phyloP scores from a whole-genome alignment of 1,139 yeast genomes.

The Yamadazyma trypodendri region DNA sequence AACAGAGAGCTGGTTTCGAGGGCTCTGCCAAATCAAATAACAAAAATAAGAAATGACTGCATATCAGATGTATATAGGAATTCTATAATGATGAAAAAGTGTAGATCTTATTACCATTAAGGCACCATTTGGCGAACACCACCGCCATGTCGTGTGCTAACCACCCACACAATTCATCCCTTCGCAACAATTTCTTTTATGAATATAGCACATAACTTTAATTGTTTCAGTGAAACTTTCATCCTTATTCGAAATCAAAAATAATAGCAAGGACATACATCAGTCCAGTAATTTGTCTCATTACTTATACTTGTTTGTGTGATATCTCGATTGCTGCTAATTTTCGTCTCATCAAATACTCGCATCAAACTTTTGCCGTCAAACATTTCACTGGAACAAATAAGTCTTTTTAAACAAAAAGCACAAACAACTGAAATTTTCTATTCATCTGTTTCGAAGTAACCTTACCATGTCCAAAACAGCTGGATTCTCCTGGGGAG shows the following conservation, averaged over 20 bases:
- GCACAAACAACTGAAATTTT: too few relatives aligned
- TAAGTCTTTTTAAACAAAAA: too few relatives aligned
- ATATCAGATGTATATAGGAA: conserved; percentile 4
- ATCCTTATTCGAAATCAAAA: neutral
- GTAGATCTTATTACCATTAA: too few relatives aligned
- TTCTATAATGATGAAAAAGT: neutral
- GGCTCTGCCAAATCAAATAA: conserved; percentile 46
- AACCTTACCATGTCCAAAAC: conserved; percentile 11
- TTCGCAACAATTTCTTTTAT: conserved; percentile 1
- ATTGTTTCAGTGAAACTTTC: neutral
- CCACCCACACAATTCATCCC: conserved; percentile 1
- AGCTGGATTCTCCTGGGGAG: conserved; percentile 38
- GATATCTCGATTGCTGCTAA: too few relatives aligned
- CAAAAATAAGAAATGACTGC: conserved; percentile 16
- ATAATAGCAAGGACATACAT: too few relatives aligned
- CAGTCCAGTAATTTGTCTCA: too few relatives aligned
- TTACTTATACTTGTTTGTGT: too few relatives aligned
- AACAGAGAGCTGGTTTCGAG: conserved; percentile 60
- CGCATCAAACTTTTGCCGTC: neutral
- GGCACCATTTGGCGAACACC: neutral
- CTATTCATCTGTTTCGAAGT: too few relatives aligned
- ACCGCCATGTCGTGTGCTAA: neutral
- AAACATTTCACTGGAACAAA: too few relatives aligned
- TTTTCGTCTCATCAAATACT: neutral
- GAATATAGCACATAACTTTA: neutral